phyloP scores from a whole-genome alignment of 2,329 filamentous ascomycete genomes.

The Colletotrichum endophyticum region DNA sequence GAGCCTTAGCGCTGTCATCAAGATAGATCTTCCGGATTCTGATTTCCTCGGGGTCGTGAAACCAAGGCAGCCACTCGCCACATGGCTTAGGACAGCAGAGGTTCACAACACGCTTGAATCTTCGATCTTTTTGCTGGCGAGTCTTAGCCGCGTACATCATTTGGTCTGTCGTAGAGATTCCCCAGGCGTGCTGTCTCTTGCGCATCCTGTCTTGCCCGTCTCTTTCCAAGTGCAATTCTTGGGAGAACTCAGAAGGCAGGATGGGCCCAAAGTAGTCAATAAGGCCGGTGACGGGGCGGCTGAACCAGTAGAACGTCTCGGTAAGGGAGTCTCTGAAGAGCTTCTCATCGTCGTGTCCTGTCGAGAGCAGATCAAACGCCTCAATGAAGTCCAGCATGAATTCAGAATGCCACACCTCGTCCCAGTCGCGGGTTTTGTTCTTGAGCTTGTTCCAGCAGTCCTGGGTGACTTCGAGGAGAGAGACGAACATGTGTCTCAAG shows the following conservation, averaged over 20 bases:
- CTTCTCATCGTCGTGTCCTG: slow-evolving; percentile 3
- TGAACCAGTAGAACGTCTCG: slow-evolving; percentile 13
- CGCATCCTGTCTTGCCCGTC: background rate
- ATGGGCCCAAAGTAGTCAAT: background rate
- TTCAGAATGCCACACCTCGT: background rate
- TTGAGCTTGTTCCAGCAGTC: background rate
- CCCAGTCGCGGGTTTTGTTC: background rate
- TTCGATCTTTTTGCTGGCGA: background rate
- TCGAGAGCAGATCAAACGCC: background rate
- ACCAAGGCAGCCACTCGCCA: background rate
- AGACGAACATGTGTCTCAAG: slow-evolving; percentile 4
- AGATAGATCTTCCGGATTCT: background rate
- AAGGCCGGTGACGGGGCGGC: background rate
- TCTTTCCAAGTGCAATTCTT: background rate
- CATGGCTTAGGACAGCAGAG: background rate
- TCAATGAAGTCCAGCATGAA: slow-evolving; percentile 5
- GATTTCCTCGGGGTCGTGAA: background rate
- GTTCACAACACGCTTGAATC: slow-evolving; percentile 3
- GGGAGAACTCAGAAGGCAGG: background rate
- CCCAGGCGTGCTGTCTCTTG: background rate
- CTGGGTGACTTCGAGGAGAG: background rate
- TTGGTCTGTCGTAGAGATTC: slow-evolving; percentile 3
- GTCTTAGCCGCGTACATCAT: background rate
- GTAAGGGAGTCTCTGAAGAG: background rate
- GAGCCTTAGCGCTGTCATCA: background rate